phyloP scores from a whole-genome alignment of 2,329 filamentous ascomycete genomes.

The Ophiocordyceps sinensis region DNA sequence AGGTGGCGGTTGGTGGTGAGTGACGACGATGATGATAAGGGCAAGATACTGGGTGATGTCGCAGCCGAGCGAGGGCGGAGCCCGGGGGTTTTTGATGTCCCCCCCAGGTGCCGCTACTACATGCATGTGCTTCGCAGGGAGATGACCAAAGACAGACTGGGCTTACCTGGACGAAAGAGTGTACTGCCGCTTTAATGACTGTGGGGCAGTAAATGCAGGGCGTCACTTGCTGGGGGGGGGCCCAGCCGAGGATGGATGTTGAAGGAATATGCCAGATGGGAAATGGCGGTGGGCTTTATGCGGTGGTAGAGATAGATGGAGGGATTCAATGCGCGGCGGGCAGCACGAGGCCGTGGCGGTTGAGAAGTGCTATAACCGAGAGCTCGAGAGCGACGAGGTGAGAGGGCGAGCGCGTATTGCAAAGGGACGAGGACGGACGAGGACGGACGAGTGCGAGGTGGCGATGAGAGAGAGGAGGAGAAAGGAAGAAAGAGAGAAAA shows the following conservation, averaged over 20 bases:
- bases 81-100: not conserved
- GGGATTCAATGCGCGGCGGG: not conserved
- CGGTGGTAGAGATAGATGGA: not conserved
- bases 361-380: too few species aligned
- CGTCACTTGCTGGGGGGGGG: not conserved
- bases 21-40: not conserved
- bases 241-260: not conserved
- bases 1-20: not conserved
- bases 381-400: too few species aligned
- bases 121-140: not conserved
- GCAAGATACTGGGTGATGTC: not conserved
- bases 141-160: not conserved
- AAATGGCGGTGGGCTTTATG: not conserved
- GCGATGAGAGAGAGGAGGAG: not conserved
- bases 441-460: too few species aligned
- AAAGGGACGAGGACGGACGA: too few species aligned
- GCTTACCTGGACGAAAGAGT: constrained; percentile 1
- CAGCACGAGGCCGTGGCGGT: not conserved
- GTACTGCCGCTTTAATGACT: not conserved
- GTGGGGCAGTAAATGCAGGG: constrained; percentile 3
- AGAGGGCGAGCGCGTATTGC: too few species aligned
- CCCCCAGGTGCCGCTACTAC: not conserved
- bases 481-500: not conserved
- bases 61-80: not conserved
- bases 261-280: not conserved